Evolutionary conservation across 1,284 basidiomycete species (phyloP).

Genomic region (Flammula alnicola): DNA sequence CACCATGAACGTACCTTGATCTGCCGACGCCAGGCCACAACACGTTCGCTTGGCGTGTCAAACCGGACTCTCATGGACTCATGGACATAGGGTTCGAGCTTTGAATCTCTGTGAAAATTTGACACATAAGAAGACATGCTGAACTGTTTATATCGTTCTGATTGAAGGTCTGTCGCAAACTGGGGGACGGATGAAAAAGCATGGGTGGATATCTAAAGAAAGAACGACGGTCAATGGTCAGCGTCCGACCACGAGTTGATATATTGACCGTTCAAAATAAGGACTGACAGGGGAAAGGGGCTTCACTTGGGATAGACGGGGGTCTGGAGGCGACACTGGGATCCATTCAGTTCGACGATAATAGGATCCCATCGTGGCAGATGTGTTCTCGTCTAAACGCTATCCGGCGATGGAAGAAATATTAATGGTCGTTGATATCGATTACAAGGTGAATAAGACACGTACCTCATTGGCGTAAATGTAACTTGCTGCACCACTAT

Average conservation of each 20-base stretch:
- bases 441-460: neutral
- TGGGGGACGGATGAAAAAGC: slow-evolving; percentile 12
- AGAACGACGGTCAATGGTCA: neutral
- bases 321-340: slow-evolving; percentile 6
- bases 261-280: no score
- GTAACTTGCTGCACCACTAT: slow-evolving; percentile 32
- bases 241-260: neutral
- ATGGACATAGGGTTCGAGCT: slow-evolving; percentile 7
- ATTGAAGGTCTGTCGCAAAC: slow-evolving; percentile 3
- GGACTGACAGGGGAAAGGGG: slow-evolving; percentile 2
- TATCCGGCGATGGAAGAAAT: neutral
- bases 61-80: slow-evolving; percentile 20
- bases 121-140: slow-evolving; percentile 8
- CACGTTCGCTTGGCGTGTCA: slow-evolving; percentile 15
- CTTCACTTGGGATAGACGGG: neutral
- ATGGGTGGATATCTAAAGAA: neutral
- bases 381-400: slow-evolving; percentile 9
- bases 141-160: slow-evolving; percentile 11
- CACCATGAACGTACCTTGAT: slow-evolving; percentile 10
- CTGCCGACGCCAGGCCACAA: slow-evolving; percentile 12
- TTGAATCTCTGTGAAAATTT: neutral
- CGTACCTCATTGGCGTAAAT: slow-evolving; percentile 34
- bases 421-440: neutral
- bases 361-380: slow-evolving; percentile 4
- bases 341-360: slow-evolving; percentile 13